A percentile compares a stretch with the other conserved stretches of the same genome.
Conservation (phyloP, 768 basidiomycete species). For the Calocybe cyanea region DNA sequence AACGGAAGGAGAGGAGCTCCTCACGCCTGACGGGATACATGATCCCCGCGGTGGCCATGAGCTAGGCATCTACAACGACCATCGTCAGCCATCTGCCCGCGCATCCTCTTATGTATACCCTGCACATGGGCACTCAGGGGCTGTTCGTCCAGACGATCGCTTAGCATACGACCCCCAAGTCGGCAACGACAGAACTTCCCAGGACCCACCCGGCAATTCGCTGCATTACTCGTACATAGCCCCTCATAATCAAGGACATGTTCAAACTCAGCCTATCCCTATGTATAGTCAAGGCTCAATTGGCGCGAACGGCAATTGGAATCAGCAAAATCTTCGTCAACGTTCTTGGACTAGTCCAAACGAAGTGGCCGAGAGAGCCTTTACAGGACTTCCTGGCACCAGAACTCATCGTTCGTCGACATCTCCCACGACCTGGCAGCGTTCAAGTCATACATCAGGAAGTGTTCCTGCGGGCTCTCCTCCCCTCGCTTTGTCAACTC, state of each 20-base stretch:
- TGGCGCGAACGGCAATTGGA: slow-evolving; percentile 8
- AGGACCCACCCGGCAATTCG: slow-evolving; percentile 4
- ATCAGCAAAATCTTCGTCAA: slow-evolving; percentile 4
- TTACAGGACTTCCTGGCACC: slow-evolving; percentile 1
- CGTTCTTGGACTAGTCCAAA: slow-evolving; percentile 14
- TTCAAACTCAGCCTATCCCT: slow-evolving; percentile 6
- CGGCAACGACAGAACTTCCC: slow-evolving; percentile 1
- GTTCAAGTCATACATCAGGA: slow-evolving; percentile 6
- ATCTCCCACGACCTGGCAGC: slow-evolving; percentile 11
- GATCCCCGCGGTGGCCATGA: slow-evolving; percentile 25
- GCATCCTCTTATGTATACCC: slow-evolving; percentile 16
- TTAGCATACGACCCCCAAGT: slow-evolving; percentile 1
- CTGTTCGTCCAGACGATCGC: slow-evolving; percentile 6
- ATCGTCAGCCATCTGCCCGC: slow-evolving; percentile 23
- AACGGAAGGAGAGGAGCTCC: slow-evolving; percentile 30
- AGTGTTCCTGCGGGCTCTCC: slow-evolving; percentile 18
- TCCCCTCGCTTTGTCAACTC: slow-evolving; percentile 42
- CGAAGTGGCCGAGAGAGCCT: slow-evolving; percentile 5
- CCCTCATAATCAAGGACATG: slow-evolving; percentile 8
- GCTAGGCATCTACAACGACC: slow-evolving; percentile 21
- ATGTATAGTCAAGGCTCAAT: slow-evolving; percentile 7
- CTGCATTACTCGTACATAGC: slow-evolving; percentile 8
- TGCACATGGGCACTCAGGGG: slow-evolving; percentile 2
- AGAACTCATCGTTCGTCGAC: slow-evolving; percentile 4
- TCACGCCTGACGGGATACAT: slow-evolving; percentile 18